Conservation (phyloP, 306 rosid genomes). For the Urtica urens region DNA sequence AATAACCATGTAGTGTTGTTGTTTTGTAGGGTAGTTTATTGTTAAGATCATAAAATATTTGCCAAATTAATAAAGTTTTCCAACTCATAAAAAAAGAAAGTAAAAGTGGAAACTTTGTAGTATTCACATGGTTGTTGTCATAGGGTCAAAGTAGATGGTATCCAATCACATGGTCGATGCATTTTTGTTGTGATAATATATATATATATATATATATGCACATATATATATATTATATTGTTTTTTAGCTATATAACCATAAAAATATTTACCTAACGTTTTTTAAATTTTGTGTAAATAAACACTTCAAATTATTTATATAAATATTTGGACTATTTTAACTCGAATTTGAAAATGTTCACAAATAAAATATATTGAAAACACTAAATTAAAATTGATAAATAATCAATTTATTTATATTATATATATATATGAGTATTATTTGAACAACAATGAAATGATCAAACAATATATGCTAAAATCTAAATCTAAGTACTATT, state of each 20-base stretch:
- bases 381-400: not conserved
- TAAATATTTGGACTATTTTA: no score
- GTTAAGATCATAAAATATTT: no score
- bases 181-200: not conserved
- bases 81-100: not conserved
- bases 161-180: slow-evolving; percentile 4
- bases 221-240: no score
- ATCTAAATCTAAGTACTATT: not conserved
- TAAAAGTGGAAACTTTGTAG: not conserved
- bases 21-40: no score
- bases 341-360: no score
- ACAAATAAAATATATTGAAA: no score
- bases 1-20: no score
- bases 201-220: no score
- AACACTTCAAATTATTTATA: no score
- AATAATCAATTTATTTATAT: not conserved
- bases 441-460: not conserved
- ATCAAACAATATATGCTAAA: not conserved
- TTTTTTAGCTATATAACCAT: no score
- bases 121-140: slow-evolving; percentile 5
- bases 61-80: not conserved
- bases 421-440: not conserved
- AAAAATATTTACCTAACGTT: no score
- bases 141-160: slow-evolving; percentile 7
- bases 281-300: no score